Percentiles rank a stretch among this genome's conserved stretches.
Evolutionary conservation across 371 early-diverging fungal genomes (phyloP).

Genomic region (Thermomucor indicae-seudaticae): DNA sequence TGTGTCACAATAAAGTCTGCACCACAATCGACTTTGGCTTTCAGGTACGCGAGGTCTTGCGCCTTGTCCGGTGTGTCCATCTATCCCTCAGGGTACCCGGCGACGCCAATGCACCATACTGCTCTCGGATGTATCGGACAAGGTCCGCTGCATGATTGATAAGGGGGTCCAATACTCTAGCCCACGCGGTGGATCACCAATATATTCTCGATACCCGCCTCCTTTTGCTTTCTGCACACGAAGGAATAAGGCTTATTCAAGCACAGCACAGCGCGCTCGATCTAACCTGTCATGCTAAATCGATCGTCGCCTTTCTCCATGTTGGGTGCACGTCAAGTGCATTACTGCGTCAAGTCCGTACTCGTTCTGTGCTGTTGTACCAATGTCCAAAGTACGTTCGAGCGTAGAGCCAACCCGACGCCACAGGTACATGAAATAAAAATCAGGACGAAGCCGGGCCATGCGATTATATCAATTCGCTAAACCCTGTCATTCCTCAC

Average conservation of each 20-base stretch:
- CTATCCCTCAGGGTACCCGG: constrained; percentile 95
- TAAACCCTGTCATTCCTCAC: constrained; percentile 59
- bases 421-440: constrained; percentile 96
- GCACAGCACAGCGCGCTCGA: not conserved
- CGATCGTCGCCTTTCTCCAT: constrained; percentile 83
- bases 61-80: constrained; percentile 60
- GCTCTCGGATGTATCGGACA: constrained; percentile 79
- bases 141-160: constrained; percentile 88
- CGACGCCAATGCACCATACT: constrained; percentile 94
- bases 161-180: constrained; percentile 78
- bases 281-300: constrained; percentile 67
- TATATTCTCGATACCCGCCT: constrained; percentile 88
- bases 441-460: constrained; percentile 76
- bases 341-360: constrained; percentile 88
- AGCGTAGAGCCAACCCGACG: constrained; percentile 91
- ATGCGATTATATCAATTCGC: constrained; percentile 90
- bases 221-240: constrained; percentile 66
- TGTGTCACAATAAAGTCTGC: constrained; percentile 96
- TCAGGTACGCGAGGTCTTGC: constrained; percentile 58
- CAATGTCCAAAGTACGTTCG: constrained; percentile 79
- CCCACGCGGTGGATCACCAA: constrained; percentile 84
- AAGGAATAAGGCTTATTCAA: not conserved
- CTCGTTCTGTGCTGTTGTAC: constrained; percentile 78
- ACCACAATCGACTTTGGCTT: constrained; percentile 86
- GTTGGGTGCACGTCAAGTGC: constrained; percentile 97